A percentile compares a stretch with the other conserved stretches of the same genome.
Conservation (phyloP, 352 stramenopile genomes). For the Phytophthora sp. region DNA sequence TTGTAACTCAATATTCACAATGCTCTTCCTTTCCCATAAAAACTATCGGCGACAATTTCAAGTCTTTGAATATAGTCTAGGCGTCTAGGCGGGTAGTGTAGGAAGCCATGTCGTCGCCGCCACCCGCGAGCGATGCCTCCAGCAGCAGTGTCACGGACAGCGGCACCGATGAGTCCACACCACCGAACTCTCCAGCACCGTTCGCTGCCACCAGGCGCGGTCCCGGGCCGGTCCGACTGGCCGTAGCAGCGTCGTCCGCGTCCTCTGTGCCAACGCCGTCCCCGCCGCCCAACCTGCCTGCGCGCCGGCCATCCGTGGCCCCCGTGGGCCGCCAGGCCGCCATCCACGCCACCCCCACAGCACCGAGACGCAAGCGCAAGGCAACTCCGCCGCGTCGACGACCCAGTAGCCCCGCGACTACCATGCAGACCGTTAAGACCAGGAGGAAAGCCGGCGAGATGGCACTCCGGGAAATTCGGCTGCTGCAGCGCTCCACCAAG, state of each 20-base stretch:
- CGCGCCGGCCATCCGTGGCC: conserved; percentile 35
- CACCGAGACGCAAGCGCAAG: conserved; percentile 45
- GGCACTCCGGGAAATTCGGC: conserved; percentile 96
- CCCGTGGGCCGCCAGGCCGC: conserved; percentile 48
- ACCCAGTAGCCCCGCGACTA: conserved; percentile 5
- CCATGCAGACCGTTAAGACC: conserved; percentile 45
- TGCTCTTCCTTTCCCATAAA: background rate
- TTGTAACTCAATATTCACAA: background rate
- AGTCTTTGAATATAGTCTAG: conserved; percentile 17
- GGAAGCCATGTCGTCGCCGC: conserved; percentile 25
- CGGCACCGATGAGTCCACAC: conserved; percentile 36
- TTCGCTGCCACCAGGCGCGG: conserved; percentile 25
- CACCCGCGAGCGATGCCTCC: conserved; percentile 29
- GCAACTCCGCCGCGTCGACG: conserved; percentile 28
- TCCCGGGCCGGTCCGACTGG: background rate
- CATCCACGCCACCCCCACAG: conserved; percentile 48
- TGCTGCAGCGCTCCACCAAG: conserved; percentile 95
- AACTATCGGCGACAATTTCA: conserved; percentile 8
- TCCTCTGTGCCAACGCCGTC: conserved; percentile 36
- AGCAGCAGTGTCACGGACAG: conserved; percentile 45
- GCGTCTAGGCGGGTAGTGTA: background rate
- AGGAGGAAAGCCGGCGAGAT: conserved; percentile 69
- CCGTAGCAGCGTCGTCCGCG: conserved; percentile 13
- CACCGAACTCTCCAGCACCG: conserved; percentile 34
- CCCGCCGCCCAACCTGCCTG: conserved; percentile 34